Evolutionary conservation across 805 yeast genomes (phyloP), one percentile per base, ranked within the genome.

Genomic region (Kluyveromyces siamensis): DNA sequence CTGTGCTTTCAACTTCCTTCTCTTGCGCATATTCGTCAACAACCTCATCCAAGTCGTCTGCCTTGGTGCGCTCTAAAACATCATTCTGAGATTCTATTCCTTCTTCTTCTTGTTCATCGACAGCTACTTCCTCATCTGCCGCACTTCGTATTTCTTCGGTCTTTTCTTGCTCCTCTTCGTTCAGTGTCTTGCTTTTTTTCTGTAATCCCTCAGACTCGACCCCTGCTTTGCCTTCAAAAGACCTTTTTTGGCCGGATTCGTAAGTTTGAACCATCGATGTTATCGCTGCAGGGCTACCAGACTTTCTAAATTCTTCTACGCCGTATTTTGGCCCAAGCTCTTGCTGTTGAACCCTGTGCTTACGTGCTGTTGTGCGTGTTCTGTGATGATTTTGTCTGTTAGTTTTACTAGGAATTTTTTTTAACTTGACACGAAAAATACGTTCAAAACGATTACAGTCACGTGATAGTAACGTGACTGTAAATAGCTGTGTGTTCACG

Each of bases 21-120:
- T 44, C 25, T 27, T 45, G 49, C 33, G 47, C 54, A 21, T 55
- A 56, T 14, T 55, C 57, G 19, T 51, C 55, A n/a, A 54, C 57
- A 17, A 56, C 50, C 25, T 56, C 60, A 18, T 56, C 58, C 30
- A 56, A 48, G 35, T 57, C 57, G 37, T 55, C 55, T 13, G 50
- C 54, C 35, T 47, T 51, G 5, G 46, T 49, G 19, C 45, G 48
- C 35, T 44, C 50, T 41, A 49, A 47, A 21, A 47, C 47, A 33
- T 47, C 43, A 21, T 49, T 47, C 27, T 48, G 54, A 16, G 27
- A 17, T 11, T 47, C 56, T 27, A 50, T 58, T 19, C 47, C 53
- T 10, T 47, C 60, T 9, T 46, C 51, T 6, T 47, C 55, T 16
- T 40, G 45, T 11, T 44, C 52, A 27, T 38, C 36, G 10, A 37